Base-by-base conservation (phyloP, 208 protist species). In the Trypanosoma melophagium region DNA sequence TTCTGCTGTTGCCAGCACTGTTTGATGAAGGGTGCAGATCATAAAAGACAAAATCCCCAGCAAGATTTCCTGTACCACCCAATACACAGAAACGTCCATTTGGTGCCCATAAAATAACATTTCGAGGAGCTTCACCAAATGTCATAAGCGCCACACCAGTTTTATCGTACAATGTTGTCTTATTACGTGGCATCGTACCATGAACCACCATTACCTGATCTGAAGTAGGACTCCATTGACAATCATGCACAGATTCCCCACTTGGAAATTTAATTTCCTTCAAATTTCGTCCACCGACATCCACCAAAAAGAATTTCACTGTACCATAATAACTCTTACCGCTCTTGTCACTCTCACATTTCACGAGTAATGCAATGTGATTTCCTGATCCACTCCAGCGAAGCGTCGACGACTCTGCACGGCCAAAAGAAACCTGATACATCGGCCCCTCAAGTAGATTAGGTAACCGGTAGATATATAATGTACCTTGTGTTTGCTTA, bases 311-410 rank as follows among this genome's bases (percentile, higher is more conserved):
- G 21, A 96, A 73, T 22, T 61, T 70, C 40, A 84, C 73, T 21
- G 79, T 91, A 60, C 91, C 93, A 76, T 97, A 97, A 77, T 97
- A 97, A 69, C 87, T 96, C 71, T 90, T 89, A 4, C 87, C 84
- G 60, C 81, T 92, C 19, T 76, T 74, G 65, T 96, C 90, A 54
- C 84, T 81, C 69, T 96, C 86, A n/a, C 79, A 83, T 67, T 90
- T 84, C 1, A 93, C 81, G 51, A 89, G 77, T 14, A 93, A 69
- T 42, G 83, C 86, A 17, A 95, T 62, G 59, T 84, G 74, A 53
- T 86, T 76, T 22, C 89, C 89, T 0, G 80, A 85, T 7, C 59
- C 60, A 69, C 84, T 92, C 87, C 89, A 95, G 1, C 72, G 38
- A n/a, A 92, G 17, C 24, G 65, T 73, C 12, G 82, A 86, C 10